These are phyloP conservation scores for Mycena sp. DNA, from an alignment of 1,284 basidiomycete genomes.

Conservation along the genomic window DNA sequence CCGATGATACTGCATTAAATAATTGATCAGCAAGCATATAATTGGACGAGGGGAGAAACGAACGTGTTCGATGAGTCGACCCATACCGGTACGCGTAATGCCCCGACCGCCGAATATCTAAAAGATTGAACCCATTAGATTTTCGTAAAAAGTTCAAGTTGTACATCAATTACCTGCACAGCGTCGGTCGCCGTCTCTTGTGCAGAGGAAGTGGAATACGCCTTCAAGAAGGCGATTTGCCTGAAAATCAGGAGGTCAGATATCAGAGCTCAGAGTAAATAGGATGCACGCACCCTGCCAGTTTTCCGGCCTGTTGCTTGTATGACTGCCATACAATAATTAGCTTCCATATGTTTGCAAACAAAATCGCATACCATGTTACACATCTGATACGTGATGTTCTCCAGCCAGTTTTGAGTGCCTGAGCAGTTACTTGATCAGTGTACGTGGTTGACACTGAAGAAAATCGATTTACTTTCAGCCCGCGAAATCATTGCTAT, in stretches of 20 bases:
- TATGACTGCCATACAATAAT: slow-evolving; percentile 49
- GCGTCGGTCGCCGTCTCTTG: slow-evolving; percentile 83
- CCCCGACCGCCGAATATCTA: slow-evolving; percentile 81
- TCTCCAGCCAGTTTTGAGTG: slow-evolving; percentile 88
- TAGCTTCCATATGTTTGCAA: not conserved
- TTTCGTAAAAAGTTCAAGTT: too few species aligned
- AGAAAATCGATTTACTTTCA: slow-evolving; percentile 52
- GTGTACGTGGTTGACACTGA: slow-evolving; percentile 49
- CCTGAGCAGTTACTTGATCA: slow-evolving; percentile 47
- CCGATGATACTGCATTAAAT: slow-evolving; percentile 62
- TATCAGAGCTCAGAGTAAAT: not conserved
- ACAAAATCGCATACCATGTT: slow-evolving; percentile 70
- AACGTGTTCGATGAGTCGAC: slow-evolving; percentile 76
- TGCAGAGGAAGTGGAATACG: slow-evolving; percentile 70
- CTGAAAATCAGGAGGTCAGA: slow-evolving; percentile 46
- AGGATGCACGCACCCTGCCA: slow-evolving; percentile 64
- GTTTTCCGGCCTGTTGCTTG: slow-evolving; percentile 63
- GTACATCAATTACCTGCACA: slow-evolving; percentile 70
- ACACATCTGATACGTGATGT: slow-evolving; percentile 91
- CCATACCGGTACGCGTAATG: slow-evolving; percentile 80
- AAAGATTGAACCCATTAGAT: too few species aligned
- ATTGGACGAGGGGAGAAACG: slow-evolving; percentile 40
- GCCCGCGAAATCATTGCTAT: slow-evolving; percentile 82
- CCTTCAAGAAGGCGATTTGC: slow-evolving; percentile 84
- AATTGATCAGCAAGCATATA: slow-evolving; percentile 15